Evolutionary conservation across 2,329 filamentous ascomycete genomes (phyloP), one percentile per base, ranked within the genome.

Genomic region (Penicillium sp.): DNA sequence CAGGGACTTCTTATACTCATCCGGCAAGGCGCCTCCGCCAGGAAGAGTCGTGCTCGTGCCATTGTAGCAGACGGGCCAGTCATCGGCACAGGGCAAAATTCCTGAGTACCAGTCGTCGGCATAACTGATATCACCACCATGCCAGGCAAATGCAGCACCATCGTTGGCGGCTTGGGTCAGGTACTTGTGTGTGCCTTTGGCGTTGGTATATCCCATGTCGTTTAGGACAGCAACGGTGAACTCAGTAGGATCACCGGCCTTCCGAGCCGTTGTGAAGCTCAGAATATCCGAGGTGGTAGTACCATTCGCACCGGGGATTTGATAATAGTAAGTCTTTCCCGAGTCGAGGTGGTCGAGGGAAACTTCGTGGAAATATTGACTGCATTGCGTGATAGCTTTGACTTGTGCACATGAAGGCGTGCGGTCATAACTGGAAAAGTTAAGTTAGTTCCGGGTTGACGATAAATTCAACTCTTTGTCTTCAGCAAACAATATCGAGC

Each of bases 161-260:
- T 78, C 71, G n/a, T 73, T 63, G 32, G 71, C 70, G 4, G 69
- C 75, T 30, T 73, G 58, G 29, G 59, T 61, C 12, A 81, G 66
- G 37, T 80, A 68, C 54, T 73, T 68, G 64, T 73, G 73, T 1
- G 79, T 81, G 13, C 79, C 79, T 1, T 68, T 63, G 15, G 78
- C 79, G 44, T 81, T 81, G 37, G 77, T 80, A 65, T 80, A 80
- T 7, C 79, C 79, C 79, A 82, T 80, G 53, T 82, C 79, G 54
- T 79, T 79, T 32, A 81, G 55, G 2, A 81, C 73, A 17, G 76
- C 78, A 12, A 80, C 65, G 4, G 68, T 70, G 62, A 81, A 81
- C 9, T 68, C 59, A 4, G 60, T 67, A 0, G 56, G 50, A 52
- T 78, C 72, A 43, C 79, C 79, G 21, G 75, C 71, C 7, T 69